Conservation (phyloP, 768 basidiomycete genomes). For the Lactarius evosmus region DNA sequence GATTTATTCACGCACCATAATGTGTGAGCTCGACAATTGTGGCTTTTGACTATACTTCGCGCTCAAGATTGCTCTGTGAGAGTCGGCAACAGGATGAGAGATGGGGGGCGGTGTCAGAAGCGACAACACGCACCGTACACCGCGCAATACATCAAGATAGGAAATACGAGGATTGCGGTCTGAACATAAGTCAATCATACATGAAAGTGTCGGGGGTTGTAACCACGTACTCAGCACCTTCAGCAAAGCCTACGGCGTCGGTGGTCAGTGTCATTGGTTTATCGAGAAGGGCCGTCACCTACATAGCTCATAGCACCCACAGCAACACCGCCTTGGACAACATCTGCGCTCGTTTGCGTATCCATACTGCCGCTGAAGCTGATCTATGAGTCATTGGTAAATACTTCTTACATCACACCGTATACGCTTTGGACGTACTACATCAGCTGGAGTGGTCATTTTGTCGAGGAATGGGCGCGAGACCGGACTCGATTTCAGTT, state of each 20-base stretch:
- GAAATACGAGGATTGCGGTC: conserved; percentile 40
- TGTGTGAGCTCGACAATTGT: conserved; percentile 71
- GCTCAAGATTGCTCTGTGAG: conserved; percentile 48
- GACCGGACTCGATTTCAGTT: conserved; percentile 34
- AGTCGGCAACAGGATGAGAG: background rate
- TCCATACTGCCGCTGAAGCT: conserved; percentile 85
- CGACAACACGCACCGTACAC: conserved; percentile 16
- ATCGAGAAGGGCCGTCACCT: conserved; percentile 30
- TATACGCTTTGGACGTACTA: conserved; percentile 46
- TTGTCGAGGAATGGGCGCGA: conserved; percentile 22
- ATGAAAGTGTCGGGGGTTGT: background rate
- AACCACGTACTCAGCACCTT: conserved; percentile 45
- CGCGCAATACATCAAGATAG: conserved; percentile 20
- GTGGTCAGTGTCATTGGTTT: background rate
- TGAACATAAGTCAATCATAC: background rate
- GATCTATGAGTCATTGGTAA: conserved; percentile 45
- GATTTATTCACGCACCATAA: conserved; percentile 43
- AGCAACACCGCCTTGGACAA: conserved; percentile 58
- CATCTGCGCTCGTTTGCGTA: conserved; percentile 78
- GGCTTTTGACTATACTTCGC: conserved; percentile 67
- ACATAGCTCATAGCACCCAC: conserved; percentile 82
- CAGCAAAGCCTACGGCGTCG: conserved; percentile 51
- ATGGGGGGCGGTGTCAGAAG: background rate
- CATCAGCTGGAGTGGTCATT: conserved; percentile 81
- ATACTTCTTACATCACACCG: background rate